Evolutionary conservation across 768 basidiomycete genomes (phyloP).

Genomic region (Erythrobasidium yunnanense): DNA sequence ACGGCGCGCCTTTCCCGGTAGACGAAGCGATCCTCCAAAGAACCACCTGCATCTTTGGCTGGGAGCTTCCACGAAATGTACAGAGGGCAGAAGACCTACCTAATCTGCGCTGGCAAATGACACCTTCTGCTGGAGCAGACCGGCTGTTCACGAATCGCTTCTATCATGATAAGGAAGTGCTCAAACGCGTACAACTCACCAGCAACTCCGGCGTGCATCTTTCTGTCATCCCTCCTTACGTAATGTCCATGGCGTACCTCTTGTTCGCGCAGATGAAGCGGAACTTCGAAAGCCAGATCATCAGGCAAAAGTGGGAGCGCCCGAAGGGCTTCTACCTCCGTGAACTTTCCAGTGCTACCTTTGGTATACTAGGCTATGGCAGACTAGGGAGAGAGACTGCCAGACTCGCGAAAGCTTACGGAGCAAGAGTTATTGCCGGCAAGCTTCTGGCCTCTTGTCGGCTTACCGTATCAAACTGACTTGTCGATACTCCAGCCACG

Average conservation of each 20-base stretch:
- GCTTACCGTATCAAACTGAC: too few species aligned
- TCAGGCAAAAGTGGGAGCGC: constrained; percentile 6
- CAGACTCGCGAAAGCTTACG: constrained; percentile 24
- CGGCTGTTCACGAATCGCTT: not conserved
- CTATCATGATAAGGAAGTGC: constrained; percentile 1
- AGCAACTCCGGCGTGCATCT: constrained; percentile 19
- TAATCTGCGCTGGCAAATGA: constrained; percentile 12
- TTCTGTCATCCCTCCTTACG: constrained; percentile 6
- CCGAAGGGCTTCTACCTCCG: constrained; percentile 8
- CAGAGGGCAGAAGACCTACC: not conserved
- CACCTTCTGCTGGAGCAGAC: constrained; percentile 15
- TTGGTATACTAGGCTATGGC: constrained; percentile 23
- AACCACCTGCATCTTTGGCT: constrained; percentile 6
- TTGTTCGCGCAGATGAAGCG: constrained; percentile 3
- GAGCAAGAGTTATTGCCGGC: constrained; percentile 24
- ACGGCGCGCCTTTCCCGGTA: constrained; percentile 1
- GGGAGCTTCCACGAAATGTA: constrained; percentile 1
- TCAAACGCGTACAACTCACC: not conserved
- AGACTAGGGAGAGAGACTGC: constrained; percentile 18
- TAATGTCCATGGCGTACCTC: constrained; percentile 1
- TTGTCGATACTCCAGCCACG: too few species aligned
- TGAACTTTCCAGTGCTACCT: constrained; percentile 1
- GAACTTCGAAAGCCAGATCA: constrained; percentile 11
- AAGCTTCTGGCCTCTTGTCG: too few species aligned
- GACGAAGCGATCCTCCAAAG: not conserved